Percentiles rank a stretch among this genome's conserved stretches.
Conservation (phyloP, 1,284 basidiomycete species). For the Xerocomus minutiporus region DNA sequence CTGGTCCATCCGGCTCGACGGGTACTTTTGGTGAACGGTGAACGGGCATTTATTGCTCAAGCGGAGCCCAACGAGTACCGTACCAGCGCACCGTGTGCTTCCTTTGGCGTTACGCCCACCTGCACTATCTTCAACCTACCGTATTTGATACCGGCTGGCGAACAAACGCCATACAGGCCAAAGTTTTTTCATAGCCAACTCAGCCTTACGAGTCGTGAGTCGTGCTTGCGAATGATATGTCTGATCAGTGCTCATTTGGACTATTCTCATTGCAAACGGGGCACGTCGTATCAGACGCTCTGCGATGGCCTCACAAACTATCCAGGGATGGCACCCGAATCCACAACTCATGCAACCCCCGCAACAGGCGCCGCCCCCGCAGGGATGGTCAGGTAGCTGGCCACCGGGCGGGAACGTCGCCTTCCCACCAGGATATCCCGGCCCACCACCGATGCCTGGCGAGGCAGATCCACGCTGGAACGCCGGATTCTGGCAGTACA, state of each 20-base stretch:
- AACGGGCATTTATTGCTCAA: constrained; percentile 10
- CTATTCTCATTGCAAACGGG: background rate
- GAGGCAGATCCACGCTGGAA: constrained; percentile 25
- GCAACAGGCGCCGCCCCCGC: constrained; percentile 21
- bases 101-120: background rate
- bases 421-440: constrained; percentile 33
- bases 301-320: constrained; percentile 25
- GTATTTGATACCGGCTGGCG: background rate
- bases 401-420: constrained; percentile 27
- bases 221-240: background rate
- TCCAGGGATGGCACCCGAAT: constrained; percentile 33
- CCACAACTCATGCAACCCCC: constrained; percentile 31
- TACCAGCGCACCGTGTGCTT: background rate
- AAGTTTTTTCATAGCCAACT: background rate
- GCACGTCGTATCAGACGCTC: background rate
- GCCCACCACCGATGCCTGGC: constrained; percentile 28
- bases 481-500: constrained; percentile 32
- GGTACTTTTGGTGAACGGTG: constrained; percentile 12
- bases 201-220: constrained; percentile 10
- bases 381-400: constrained; percentile 35
- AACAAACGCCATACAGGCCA: background rate
- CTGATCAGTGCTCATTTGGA: constrained; percentile 10
- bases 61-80: background rate
- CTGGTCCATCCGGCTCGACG: constrained; percentile 15
- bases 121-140: background rate